These are phyloP conservation scores for Leishmania tropica DNA, from an alignment of 208 protist genomes.

Conservation along the genomic window DNA sequence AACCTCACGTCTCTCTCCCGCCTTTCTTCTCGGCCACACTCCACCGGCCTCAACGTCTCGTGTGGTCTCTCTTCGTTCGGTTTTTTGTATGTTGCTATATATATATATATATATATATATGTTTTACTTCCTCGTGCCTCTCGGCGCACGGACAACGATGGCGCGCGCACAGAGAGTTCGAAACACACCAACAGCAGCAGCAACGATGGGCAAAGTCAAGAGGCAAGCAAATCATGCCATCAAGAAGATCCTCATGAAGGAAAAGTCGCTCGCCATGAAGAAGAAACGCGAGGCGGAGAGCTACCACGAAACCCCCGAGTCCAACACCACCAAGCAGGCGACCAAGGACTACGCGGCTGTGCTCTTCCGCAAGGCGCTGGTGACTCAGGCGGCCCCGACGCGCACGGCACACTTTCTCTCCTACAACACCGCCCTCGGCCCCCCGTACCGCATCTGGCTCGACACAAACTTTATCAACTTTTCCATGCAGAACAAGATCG, in stretches of 20 bases:
- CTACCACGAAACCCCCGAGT: conserved; percentile 49
- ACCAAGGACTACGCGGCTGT: conserved; percentile 74
- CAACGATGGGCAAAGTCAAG: conserved; percentile 81
- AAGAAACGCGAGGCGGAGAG: conserved; percentile 89
- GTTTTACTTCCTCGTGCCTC: not conserved
- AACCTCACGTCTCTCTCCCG: not conserved
- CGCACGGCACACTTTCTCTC: conserved; percentile 95
- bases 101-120: too few species aligned
- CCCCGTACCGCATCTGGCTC: conserved; percentile 98
- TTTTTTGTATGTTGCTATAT: not conserved
- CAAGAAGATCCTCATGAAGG: conserved; percentile 93
- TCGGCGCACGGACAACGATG: not conserved
- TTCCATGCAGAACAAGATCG: conserved; percentile 99
- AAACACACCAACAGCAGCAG: not conserved
- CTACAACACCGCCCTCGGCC: conserved; percentile 97
- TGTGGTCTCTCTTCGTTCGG: not conserved
- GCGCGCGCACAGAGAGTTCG: not conserved
- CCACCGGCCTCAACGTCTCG: not conserved
- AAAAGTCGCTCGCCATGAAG: conserved; percentile 82
- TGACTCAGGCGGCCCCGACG: conserved; percentile 65
- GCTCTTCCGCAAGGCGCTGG: conserved; percentile 60
- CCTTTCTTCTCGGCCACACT: not conserved
- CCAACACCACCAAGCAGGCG: conserved; percentile 37
- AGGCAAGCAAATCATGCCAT: conserved; percentile 71
- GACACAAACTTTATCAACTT: conserved; percentile 99